Evolutionary conservation across 768 basidiomycete genomes (phyloP).

Genomic region (Russula ochroleuca): DNA sequence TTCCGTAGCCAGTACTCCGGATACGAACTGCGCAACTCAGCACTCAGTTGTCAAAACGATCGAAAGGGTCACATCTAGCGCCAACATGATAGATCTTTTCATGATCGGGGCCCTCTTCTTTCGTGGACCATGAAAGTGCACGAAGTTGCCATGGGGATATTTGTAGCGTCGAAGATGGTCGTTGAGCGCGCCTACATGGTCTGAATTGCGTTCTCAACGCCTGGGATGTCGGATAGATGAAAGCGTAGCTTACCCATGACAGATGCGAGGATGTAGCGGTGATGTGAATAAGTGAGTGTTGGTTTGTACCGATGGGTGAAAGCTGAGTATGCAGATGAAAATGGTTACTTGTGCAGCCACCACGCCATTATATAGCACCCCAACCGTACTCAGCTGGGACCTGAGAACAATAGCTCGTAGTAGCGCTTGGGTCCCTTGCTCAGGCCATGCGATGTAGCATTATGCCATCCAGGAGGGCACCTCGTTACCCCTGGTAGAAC

Average conservation of each 20-base stretch:
- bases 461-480: too few relatives aligned
- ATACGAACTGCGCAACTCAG: conserved; percentile 7
- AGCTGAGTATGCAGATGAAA: background rate
- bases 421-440: background rate
- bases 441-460: too few relatives aligned
- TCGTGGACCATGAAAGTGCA: background rate
- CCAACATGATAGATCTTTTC: background rate
- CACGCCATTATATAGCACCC: conserved; percentile 7
- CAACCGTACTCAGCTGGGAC: background rate
- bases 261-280: background rate
- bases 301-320: background rate
- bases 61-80: conserved; percentile 9
- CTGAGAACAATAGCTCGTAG: conserved; percentile 17
- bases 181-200: conserved; percentile 15
- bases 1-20: background rate
- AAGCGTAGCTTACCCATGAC: conserved; percentile 3
- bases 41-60: background rate
- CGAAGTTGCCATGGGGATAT: conserved; percentile 16
- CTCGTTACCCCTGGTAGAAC: too few relatives aligned
- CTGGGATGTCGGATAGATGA: background rate
- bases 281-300: background rate
- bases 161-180: conserved; percentile 5
- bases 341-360: background rate
- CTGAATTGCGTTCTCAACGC: background rate
- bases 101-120: background rate